Conservation (phyloP, 768 basidiomycete genomes). For the Mycena olivaceomarginata region DNA sequence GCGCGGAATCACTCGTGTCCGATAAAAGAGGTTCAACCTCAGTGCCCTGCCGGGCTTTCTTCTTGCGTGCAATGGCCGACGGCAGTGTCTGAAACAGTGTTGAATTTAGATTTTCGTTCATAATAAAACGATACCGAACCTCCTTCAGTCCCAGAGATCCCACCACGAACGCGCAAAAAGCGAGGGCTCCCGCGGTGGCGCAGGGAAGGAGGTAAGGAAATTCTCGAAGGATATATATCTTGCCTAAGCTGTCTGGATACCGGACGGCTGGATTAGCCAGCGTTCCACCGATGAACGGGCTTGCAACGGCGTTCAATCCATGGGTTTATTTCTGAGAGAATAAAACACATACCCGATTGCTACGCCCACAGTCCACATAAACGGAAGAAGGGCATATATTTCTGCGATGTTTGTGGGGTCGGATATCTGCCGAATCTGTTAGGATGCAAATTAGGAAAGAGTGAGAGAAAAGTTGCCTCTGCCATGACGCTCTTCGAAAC, state of each 20-base stretch:
- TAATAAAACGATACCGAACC: slow-evolving; percentile 26
- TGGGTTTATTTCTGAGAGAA: too few relatives aligned
- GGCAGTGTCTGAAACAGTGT: slow-evolving; percentile 33
- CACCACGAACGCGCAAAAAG: slow-evolving; percentile 40
- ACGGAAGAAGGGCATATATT: slow-evolving; percentile 57
- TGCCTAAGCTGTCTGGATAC: slow-evolving; percentile 41
- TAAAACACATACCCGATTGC: slow-evolving; percentile 52
- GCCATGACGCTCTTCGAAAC: slow-evolving; percentile 49
- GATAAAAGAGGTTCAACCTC: slow-evolving; percentile 32
- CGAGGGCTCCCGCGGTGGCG: slow-evolving; percentile 33
- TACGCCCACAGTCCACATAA: slow-evolving; percentile 59
- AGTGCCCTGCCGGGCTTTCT: slow-evolving; percentile 42
- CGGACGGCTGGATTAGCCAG: slow-evolving; percentile 40
- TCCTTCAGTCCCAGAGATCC: slow-evolving; percentile 44
- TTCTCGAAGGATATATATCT: slow-evolving; percentile 34
- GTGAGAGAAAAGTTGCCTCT: slow-evolving; percentile 28
- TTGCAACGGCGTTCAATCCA: neutral
- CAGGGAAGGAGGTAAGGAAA: slow-evolving; percentile 49
- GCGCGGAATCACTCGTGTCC: neutral
- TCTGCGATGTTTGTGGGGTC: slow-evolving; percentile 63
- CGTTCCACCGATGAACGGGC: slow-evolving; percentile 46
- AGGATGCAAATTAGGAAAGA: neutral
- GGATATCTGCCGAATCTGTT: slow-evolving; percentile 52
- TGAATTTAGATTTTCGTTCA: too few relatives aligned
- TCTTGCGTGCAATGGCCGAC: slow-evolving; percentile 24